phyloP scores from a whole-genome alignment of 352 stramenopile genomes.

The Phytophthora tubulina region DNA sequence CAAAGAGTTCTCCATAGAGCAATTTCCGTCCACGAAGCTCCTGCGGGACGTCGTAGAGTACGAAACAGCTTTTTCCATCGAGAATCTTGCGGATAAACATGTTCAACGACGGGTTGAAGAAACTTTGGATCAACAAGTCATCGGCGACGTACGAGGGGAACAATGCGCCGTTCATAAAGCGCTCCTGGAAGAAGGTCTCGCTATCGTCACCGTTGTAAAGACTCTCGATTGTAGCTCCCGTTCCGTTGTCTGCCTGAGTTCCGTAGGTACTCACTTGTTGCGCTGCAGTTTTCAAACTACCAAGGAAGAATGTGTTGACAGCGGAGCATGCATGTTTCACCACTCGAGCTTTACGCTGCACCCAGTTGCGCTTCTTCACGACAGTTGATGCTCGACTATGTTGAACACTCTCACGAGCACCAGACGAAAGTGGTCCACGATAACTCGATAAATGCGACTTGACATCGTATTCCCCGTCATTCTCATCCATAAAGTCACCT shows the following conservation, averaged over 20 bases:
- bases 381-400: constrained; percentile 42
- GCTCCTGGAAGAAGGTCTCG: constrained; percentile 87
- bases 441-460: constrained; percentile 37
- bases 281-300: constrained; percentile 65
- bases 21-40: constrained; percentile 54
- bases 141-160: constrained; percentile 86
- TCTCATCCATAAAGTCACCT: constrained; percentile 25
- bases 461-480: constrained; percentile 37
- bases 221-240: constrained; percentile 35
- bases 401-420: constrained; percentile 32
- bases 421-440: constrained; percentile 25
- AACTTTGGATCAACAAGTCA: constrained; percentile 88
- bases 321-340: constrained; percentile 47
- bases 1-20: constrained; percentile 80
- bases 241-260: constrained; percentile 20
- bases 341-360: constrained; percentile 48
- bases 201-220: constrained; percentile 60
- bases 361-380: constrained; percentile 52
- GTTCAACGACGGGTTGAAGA: constrained; percentile 90
- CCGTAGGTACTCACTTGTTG: constrained; percentile 57
- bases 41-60: constrained; percentile 80
- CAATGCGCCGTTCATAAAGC: constrained; percentile 84
- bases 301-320: constrained; percentile 72
- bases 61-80: constrained; percentile 88
- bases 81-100: constrained; percentile 85